Conservation (phyloP, 2,329 filamentous ascomycete species). For the Nemania sp. region DNA sequence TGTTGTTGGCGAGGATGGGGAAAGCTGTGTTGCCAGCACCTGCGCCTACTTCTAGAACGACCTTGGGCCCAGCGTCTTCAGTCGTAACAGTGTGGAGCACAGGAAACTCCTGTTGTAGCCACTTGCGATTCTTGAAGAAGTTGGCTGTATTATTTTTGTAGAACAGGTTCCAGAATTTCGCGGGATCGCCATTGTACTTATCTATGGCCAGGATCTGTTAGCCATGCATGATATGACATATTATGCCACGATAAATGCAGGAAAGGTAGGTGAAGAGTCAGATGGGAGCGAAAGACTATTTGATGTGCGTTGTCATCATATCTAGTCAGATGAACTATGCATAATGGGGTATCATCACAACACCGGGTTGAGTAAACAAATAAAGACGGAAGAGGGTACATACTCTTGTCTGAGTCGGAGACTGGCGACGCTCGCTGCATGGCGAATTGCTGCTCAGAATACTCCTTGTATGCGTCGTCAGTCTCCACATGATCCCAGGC, state of each 20-base stretch:
- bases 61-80: constrained; percentile 68
- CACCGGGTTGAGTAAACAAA: constrained; percentile 30
- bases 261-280: constrained; percentile 50
- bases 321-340: constrained; percentile 73
- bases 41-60: constrained; percentile 87
- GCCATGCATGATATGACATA: neutral
- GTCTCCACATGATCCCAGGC: constrained; percentile 98
- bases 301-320: constrained; percentile 63
- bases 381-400: constrained; percentile 39
- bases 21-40: constrained; percentile 97
- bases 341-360: constrained; percentile 60
- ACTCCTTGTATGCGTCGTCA: constrained; percentile 84
- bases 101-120: constrained; percentile 95
- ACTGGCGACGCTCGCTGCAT: constrained; percentile 86
- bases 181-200: constrained; percentile 86
- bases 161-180: constrained; percentile 97
- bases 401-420: constrained; percentile 87
- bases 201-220: constrained; percentile 45
- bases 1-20: constrained; percentile 81
- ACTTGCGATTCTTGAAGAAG: constrained; percentile 99
- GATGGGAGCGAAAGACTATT: constrained; percentile 75
- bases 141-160: constrained; percentile 97
- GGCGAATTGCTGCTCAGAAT: constrained; percentile 80
- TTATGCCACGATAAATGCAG: neutral
- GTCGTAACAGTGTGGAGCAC: constrained; percentile 76